These are phyloP conservation scores for Naegleria fowleri DNA, from an alignment of 208 protist genomes.

Conservation along the genomic window DNA sequence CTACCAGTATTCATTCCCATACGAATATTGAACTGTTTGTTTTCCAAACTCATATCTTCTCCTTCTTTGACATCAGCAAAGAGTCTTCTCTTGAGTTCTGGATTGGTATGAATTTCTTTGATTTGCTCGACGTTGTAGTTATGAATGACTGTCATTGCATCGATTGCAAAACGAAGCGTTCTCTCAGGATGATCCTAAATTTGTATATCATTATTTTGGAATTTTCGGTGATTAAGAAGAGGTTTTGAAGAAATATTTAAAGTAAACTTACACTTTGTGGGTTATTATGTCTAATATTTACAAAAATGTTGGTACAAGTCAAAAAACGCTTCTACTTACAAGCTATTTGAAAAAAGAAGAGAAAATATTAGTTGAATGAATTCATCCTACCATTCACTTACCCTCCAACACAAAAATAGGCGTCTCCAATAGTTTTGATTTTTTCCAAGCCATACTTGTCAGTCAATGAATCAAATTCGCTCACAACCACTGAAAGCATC, in stretches of 20 bases:
- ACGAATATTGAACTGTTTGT: background rate
- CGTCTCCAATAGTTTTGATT: conserved; percentile 32
- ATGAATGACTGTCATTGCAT: background rate
- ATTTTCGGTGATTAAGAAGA: too few species aligned
- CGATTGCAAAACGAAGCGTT: background rate
- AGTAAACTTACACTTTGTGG: too few species aligned
- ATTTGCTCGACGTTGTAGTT: background rate
- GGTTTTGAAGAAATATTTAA: too few species aligned
- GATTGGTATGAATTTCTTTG: too few species aligned
- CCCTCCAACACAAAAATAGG: background rate
- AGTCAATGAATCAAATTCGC: background rate
- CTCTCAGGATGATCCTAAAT: background rate
- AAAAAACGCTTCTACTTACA: too few species aligned
- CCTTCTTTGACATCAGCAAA: background rate
- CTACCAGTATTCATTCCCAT: background rate
- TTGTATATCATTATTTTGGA: too few species aligned
- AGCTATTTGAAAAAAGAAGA: too few species aligned
- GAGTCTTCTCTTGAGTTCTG: too few species aligned
- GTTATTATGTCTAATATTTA: too few species aligned
- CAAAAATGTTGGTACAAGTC: too few species aligned
- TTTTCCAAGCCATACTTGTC: conserved; percentile 15
- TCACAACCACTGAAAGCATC: conserved; percentile 8
- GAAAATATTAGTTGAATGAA: too few species aligned
- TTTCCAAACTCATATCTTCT: background rate
- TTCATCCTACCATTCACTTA: too few species aligned